Evolutionary conservation across 768 basidiomycete genomes (phyloP).

Genomic region (Boletellus emodensis): DNA sequence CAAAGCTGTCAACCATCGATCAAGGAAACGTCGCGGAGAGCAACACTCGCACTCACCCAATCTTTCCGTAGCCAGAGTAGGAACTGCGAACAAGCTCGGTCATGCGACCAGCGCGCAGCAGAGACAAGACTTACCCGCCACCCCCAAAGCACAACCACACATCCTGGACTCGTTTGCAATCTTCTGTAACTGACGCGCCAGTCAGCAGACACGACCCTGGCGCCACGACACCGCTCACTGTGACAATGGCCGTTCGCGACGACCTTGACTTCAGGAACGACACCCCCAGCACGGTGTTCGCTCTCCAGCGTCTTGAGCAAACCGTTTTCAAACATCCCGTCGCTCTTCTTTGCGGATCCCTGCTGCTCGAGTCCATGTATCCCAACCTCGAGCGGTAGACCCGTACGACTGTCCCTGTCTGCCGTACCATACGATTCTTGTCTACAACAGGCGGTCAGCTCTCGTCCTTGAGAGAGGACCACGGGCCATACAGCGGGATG

Average conservation of each 20-base stretch:
- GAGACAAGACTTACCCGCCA: constrained; percentile 55
- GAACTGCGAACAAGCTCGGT: constrained; percentile 41
- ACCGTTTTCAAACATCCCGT: constrained; percentile 82
- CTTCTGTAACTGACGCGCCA: constrained; percentile 65
- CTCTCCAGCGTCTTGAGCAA: constrained; percentile 70
- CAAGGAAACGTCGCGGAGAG: background rate
- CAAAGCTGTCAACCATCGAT: constrained; percentile 55
- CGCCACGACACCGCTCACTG: constrained; percentile 38
- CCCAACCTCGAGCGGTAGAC: constrained; percentile 68
- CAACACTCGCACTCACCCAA: constrained; percentile 52
- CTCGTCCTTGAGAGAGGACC: background rate
- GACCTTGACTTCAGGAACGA: constrained; percentile 74
- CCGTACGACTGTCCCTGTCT: constrained; percentile 60
- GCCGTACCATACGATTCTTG: constrained; percentile 71
- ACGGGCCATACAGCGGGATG: constrained; percentile 72
- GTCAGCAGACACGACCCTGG: constrained; percentile 9
- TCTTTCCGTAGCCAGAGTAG: constrained; percentile 76
- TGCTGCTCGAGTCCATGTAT: constrained; percentile 50
- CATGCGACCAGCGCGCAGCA: background rate
- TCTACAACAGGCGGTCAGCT: constrained; percentile 33
- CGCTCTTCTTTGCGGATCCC: constrained; percentile 66
- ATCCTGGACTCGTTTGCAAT: constrained; percentile 79
- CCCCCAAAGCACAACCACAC: constrained; percentile 93
- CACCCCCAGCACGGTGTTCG: constrained; percentile 48
- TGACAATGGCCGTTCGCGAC: constrained; percentile 91